These are phyloP conservation scores for Phytophthora pluvialis DNA, from an alignment of 352 stramenopile genomes.

Conservation along the genomic window DNA sequence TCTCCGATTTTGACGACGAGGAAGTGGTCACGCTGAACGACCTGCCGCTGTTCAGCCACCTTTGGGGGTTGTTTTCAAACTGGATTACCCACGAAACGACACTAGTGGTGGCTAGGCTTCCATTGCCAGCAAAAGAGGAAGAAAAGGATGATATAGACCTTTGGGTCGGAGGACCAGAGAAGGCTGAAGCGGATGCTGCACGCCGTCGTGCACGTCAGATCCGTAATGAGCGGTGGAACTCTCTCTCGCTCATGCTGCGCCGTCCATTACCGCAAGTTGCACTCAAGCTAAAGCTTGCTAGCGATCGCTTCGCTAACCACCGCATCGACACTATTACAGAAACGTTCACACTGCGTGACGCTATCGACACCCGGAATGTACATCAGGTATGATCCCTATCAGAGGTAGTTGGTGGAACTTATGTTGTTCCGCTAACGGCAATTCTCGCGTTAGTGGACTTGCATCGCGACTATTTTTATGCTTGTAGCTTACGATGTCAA, in stretches of 20 bases:
- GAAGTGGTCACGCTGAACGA: conserved; percentile 74
- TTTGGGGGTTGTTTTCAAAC: conserved; percentile 71
- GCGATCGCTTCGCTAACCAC: conserved; percentile 60
- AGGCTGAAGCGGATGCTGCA: conserved; percentile 48
- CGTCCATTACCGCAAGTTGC: conserved; percentile 60
- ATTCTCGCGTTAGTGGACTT: conserved; percentile 57
- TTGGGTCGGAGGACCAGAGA: conserved; percentile 21
- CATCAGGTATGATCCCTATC: conserved; percentile 50
- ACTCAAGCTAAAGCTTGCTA: conserved; percentile 53
- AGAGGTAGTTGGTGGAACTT: background rate
- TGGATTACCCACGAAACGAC: conserved; percentile 82
- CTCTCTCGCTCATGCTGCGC: conserved; percentile 67
- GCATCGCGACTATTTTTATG: conserved; percentile 67
- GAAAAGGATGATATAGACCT: conserved; percentile 13
- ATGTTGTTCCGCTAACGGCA: background rate
- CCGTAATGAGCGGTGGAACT: conserved; percentile 68
- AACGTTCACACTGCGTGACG: conserved; percentile 64
- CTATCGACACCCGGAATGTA: conserved; percentile 69
- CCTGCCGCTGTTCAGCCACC: conserved; percentile 70
- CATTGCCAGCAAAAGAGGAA: conserved; percentile 33
- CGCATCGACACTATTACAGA: conserved; percentile 62
- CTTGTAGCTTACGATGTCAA: conserved; percentile 67
- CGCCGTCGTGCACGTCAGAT: conserved; percentile 56
- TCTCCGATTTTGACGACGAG: conserved; percentile 77
- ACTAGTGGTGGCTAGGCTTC: conserved; percentile 51